Conservation (phyloP, 2,329 filamentous ascomycete genomes). For the Xylaria arbuscula region DNA sequence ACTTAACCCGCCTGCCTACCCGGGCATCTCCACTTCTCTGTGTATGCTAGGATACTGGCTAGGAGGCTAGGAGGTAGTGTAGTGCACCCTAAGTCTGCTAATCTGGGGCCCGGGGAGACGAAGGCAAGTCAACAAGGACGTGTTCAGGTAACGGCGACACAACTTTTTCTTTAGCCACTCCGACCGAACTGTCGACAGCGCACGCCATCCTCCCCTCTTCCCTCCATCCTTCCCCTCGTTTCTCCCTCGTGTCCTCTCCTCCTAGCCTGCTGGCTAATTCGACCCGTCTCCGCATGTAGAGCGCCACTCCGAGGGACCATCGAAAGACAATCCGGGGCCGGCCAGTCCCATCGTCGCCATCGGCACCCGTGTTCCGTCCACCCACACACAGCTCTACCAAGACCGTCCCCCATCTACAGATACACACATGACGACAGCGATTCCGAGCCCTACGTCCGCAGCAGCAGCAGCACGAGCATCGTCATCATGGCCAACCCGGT, state of each 20-base stretch:
- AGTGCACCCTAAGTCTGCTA: background rate
- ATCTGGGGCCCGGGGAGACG: background rate
- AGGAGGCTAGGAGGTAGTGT: background rate
- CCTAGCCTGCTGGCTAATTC: no score
- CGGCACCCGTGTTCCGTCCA: background rate
- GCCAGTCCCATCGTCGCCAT: background rate
- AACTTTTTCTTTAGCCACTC: background rate
- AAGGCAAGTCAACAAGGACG: background rate
- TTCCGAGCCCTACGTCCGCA: constrained; percentile 16
- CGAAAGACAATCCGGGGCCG: no score
- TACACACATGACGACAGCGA: constrained; percentile 39
- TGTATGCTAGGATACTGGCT: background rate
- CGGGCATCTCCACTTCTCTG: background rate
- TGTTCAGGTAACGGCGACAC: background rate
- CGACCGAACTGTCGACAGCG: background rate
- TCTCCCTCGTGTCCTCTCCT: no score
- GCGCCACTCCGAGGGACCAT: no score
- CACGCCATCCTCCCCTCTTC: background rate
- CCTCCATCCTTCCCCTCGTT: background rate
- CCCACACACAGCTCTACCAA: background rate
- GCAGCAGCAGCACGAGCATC: constrained; percentile 27
- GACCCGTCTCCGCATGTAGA: no score
- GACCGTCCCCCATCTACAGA: constrained; percentile 12
- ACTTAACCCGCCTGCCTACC: background rate
- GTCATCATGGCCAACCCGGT: constrained; percentile 66